Evolutionary conservation across 371 early-diverging fungal species (phyloP), one percentile per base, ranked within the genome.

Genomic region (Zychaea mexicana): DNA sequence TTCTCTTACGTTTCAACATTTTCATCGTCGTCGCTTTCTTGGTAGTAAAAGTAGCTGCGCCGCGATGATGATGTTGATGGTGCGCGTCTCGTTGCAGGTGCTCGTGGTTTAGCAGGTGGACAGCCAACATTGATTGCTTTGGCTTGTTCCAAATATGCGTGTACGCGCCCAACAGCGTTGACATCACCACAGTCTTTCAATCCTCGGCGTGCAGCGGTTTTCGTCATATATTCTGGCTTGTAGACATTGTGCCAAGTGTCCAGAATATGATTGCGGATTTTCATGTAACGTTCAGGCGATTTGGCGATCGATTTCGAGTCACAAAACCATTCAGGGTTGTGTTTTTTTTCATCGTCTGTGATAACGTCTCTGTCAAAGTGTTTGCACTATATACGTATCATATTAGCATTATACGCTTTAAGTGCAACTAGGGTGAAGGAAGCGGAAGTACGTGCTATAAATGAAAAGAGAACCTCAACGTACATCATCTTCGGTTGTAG

Each of bases 101-200:
- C 49, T 13, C 52, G 49, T 26, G 52, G 22, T 30, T 52, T 53
- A 13, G 45, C 19, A 6, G 19, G 42, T 7, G 30, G 15, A 42
- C 62, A 62, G 36, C 80, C 82, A 10, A 86, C 74, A 66, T 96
- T 96, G 66, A 96, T 95, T 13, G 85, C 89, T 7, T 90, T 90
- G 22, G 88, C 70, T 13, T 70, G 70, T 64, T 96, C 95, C 19
- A 97, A 74, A 73, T 90, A 96, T 15, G 85, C 70, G 71, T 96
- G 96, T 5, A 97, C 91, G 3, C 96, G 82, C 2, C 93, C 88
- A 38, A 97, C 93, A 2, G 95, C 95, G 71, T 97, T 94, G 17
- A 96, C 96, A 68, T 96, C 96, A 26, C 96, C 96, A 62, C 88
- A 89, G 66, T 90, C 86, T 30, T 72, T 70, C 2, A 81, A 54